Base-by-base conservation (phyloP, 257 asterid genomes). In the Rhazya stricta region DNA sequence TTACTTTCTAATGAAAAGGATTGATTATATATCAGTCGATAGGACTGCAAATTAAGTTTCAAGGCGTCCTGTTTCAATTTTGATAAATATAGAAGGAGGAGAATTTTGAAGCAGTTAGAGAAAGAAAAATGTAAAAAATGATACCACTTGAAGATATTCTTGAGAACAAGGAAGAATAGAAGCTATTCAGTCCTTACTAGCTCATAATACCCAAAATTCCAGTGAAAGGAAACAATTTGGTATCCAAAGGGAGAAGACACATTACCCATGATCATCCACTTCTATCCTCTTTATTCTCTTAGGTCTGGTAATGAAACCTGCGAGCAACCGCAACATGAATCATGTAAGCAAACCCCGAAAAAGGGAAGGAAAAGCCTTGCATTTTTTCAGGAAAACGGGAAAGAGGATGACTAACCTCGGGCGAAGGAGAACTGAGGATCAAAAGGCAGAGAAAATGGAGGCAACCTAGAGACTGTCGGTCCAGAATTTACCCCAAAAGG, bases 211-310 rank as follows among this genome's bases (percentile, higher is more conserved):
- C 42, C 19, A 61, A 61, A 32, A 12, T 13, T 61, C 13, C 46
- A 65, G 11, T 7, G 10, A 51, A 51, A 2, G 29, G 46, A 65
- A 36, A 18, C 5, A 3, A 34, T 60, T 29, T 29, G 18, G 0
- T n/a, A 57, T 18, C 34, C 36, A 57, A 34, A 63, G 69, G 36
- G 54, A 39, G 51, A 39, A 39, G 46, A 45, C 39, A 70, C n/a
- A 71, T 69, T 71, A 94, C 98, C 98, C 91, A 79, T 92, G 97
- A 84, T 89, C 97, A n/a, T 79, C 88, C 61, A 84, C 84, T 79
- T 80, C 87, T 45, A 90, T 85, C 69, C 83, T 76, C 74, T 81
- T 82, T 65, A 85, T 74, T 74, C 81, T 85, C 80, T 94, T 94
- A 73, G 97, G 86, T 80, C 97, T 87, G 29, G 94, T 90, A 45